Percentiles rank a stretch among this genome's conserved stretches.
These are phyloP conservation scores for Trichoderma sp. DNA, from an alignment of 2,329 filamentous ascomycete species.

Conservation along the genomic window DNA sequence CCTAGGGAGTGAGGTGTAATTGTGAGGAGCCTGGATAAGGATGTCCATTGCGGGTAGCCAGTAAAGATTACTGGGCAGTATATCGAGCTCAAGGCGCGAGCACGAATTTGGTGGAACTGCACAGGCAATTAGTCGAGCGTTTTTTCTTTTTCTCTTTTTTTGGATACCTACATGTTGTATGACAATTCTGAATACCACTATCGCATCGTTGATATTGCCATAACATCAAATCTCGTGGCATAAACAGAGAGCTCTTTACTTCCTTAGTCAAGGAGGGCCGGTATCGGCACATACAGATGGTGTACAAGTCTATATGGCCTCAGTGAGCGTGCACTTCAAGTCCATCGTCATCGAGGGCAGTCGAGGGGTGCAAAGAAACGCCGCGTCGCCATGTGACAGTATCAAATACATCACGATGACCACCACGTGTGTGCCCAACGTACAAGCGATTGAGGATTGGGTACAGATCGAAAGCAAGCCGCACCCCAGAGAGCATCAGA, in stretches of 20 bases:
- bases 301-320: background rate
- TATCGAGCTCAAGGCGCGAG: background rate
- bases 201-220: background rate
- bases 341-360: conserved; percentile 6
- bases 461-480: background rate
- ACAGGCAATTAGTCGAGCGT: background rate
- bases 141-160: background rate
- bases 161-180: background rate
- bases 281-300: background rate
- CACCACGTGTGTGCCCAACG: background rate
- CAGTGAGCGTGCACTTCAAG: background rate
- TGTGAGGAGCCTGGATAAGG: conserved; percentile 4
- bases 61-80: conserved; percentile 5
- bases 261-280: background rate
- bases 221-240: background rate
- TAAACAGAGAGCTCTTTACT: background rate
- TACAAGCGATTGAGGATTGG: background rate
- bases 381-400: conserved; percentile 13
- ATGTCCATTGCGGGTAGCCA: background rate
- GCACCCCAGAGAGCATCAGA: background rate
- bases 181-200: background rate
- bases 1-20: background rate
- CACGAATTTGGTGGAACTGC: background rate
- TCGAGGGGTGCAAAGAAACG: background rate
- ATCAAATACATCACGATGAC: background rate